Conservation (phyloP, 495 filamentous ascomycete species). For the Clohesyomyces aquaticus region DNA sequence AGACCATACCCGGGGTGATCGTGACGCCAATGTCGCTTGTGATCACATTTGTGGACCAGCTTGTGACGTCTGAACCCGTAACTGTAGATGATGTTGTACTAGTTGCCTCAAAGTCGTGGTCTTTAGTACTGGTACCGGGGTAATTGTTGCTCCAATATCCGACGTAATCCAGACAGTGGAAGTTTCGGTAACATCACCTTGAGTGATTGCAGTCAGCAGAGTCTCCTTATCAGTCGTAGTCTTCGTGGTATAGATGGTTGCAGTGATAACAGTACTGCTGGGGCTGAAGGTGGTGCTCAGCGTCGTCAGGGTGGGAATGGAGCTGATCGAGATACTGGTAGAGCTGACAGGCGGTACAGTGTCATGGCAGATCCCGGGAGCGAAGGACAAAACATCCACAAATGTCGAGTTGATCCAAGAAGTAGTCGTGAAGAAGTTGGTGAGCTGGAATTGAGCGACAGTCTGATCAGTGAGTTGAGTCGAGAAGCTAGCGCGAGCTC, state of each 20-base stretch:
- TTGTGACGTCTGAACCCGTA: no score
- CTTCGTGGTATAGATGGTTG: conserved; percentile 19
- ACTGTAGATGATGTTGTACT: no score
- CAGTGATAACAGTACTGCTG: neutral
- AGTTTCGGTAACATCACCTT: neutral
- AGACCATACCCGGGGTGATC: no score
- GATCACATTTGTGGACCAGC: no score
- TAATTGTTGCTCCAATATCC: conserved; percentile 4
- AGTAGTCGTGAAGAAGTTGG: conserved; percentile 21
- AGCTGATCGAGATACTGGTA: neutral
- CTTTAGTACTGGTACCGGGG: conserved; percentile 1
- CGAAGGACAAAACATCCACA: conserved; percentile 27
- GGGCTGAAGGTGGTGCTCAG: no score
- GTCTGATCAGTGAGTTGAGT: conserved; percentile 20
- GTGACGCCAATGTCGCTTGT: no score
- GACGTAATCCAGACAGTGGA: neutral
- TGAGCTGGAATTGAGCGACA: conserved; percentile 30
- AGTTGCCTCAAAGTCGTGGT: neutral
- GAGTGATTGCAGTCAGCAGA: conserved; percentile 14
- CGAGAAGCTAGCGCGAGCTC: conserved; percentile 26
- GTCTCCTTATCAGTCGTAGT: conserved; percentile 10
- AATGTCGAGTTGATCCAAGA: conserved; percentile 21
- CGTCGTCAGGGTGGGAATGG: no score
- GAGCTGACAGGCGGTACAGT: neutral
- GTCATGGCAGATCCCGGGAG: conserved; percentile 2